A percentile compares a stretch with the other conserved stretches of the same genome.
Conservation (phyloP, 2,329 filamentous ascomycete genomes). For the Chaetothyriales sp. region DNA sequence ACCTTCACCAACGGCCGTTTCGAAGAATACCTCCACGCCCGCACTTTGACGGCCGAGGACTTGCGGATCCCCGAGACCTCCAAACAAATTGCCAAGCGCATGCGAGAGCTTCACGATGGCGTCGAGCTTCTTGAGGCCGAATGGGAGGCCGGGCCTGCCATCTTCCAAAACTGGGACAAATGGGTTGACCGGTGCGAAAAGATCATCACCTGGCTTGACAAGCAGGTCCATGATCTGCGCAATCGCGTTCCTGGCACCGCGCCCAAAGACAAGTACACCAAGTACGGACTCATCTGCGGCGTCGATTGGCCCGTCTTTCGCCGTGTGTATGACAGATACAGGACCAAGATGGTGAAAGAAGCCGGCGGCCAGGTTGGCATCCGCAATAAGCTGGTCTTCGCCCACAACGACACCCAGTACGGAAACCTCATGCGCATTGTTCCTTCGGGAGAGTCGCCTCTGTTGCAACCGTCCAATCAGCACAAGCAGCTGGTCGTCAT, state of each 20-base stretch:
- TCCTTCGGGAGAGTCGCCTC: conserved; percentile 57
- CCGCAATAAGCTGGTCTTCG: conserved; percentile 68
- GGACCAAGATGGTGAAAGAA: conserved; percentile 53
- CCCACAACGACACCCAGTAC: conserved; percentile 99
- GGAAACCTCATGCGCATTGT: conserved; percentile 83
- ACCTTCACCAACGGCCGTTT: conserved; percentile 93
- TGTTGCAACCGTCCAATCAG: conserved; percentile 76
- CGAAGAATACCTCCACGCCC: conserved; percentile 82
- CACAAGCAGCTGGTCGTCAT: conserved; percentile 96
- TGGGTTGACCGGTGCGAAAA: conserved; percentile 55
- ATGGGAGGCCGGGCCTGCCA: conserved; percentile 59
- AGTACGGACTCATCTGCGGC: conserved; percentile 62
- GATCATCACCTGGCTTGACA: conserved; percentile 38
- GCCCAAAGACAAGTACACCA: conserved; percentile 10
- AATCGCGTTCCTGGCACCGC: conserved; percentile 27
- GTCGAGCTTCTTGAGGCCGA: conserved; percentile 73
- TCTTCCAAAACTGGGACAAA: conserved; percentile 89
- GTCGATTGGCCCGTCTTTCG: conserved; percentile 69
- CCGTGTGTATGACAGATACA: conserved; percentile 59
- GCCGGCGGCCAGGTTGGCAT: conserved; percentile 55
- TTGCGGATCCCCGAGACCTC: conserved; percentile 70
- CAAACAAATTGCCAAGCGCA: conserved; percentile 87
- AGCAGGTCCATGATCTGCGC: conserved; percentile 40
- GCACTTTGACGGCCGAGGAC: conserved; percentile 60
- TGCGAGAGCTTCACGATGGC: conserved; percentile 89